These are phyloP conservation scores for Miscanthus lutarioriparius DNA, from an alignment of 176 grass and related monocot species.

Conservation along the genomic window DNA sequence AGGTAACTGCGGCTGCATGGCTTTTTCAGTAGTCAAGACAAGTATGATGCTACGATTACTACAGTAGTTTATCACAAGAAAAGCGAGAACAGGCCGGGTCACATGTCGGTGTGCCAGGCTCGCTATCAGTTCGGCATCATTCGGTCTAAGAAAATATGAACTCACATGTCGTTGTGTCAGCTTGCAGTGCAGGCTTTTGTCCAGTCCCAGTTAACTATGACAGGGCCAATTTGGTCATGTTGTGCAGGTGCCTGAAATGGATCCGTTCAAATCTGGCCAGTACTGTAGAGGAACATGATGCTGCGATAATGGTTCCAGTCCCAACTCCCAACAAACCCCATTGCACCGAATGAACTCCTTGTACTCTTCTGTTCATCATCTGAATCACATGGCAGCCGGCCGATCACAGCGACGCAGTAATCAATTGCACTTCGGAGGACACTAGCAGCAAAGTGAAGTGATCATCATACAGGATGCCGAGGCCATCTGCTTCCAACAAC, in stretches of 20 bases:
- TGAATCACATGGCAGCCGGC: neutral
- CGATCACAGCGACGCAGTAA: neutral
- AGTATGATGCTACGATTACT: slow-evolving; percentile 12
- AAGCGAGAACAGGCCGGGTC: neutral
- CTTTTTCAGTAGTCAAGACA: slow-evolving; percentile 24
- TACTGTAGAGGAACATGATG: neutral
- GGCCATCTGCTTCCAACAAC: neutral
- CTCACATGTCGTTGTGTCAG: slow-evolving; percentile 20
- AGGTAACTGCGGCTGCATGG: neutral
- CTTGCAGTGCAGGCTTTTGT: slow-evolving; percentile 19
- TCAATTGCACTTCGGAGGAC: neutral
- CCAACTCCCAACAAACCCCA: neutral
- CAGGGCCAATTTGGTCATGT: slow-evolving; percentile 29
- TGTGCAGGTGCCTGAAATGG: slow-evolving; percentile 13
- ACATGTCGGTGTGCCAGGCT: slow-evolving; percentile 26
- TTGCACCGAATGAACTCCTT: neutral
- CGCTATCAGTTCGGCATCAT: slow-evolving; percentile 13
- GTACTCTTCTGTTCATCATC: neutral
- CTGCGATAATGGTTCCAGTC: neutral
- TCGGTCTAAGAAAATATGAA: slow-evolving; percentile 17
- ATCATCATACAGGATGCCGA: neutral
- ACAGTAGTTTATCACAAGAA: neutral
- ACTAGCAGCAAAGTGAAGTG: neutral
- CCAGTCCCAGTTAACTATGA: slow-evolving; percentile 4
- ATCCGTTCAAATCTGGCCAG: neutral